These are phyloP conservation scores for Metarhizium anisopliae DNA, from an alignment of 2,329 filamentous ascomycete species.

Conservation along the genomic window DNA sequence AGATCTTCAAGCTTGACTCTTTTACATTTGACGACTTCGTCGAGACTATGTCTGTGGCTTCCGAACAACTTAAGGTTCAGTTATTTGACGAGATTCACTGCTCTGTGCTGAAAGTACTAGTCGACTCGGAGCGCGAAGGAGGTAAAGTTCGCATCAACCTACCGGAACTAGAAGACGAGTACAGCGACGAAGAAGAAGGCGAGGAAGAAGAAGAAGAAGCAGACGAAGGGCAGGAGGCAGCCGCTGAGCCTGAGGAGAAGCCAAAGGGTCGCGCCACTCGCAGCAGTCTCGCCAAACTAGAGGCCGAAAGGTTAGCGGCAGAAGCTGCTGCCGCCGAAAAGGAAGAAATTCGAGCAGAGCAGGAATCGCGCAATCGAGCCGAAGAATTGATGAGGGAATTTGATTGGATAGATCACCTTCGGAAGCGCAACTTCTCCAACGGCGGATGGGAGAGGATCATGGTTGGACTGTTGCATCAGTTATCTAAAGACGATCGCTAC, in stretches of 20 bases:
- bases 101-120: constrained; percentile 77
- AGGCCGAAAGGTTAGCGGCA: constrained; percentile 59
- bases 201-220: constrained; percentile 45
- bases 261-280: constrained; percentile 65
- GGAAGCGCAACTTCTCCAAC: constrained; percentile 73
- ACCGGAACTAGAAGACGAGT: constrained; percentile 64
- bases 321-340: constrained; percentile 48
- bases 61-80: constrained; percentile 66
- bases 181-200: constrained; percentile 56
- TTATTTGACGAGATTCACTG: constrained; percentile 88
- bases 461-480: constrained; percentile 74
- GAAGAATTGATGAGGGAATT: constrained; percentile 66
- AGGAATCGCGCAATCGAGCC: constrained; percentile 55
- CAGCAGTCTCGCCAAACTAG: constrained; percentile 75
- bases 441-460: constrained; percentile 91
- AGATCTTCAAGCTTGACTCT: constrained; percentile 87
- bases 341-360: constrained; percentile 34
- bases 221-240: constrained; percentile 42
- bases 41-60: constrained; percentile 73
- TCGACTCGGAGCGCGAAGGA: constrained; percentile 63
- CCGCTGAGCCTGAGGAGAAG: constrained; percentile 63
- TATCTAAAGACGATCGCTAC: constrained; percentile 66
- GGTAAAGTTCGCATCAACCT: constrained; percentile 73
- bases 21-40: constrained; percentile 97
- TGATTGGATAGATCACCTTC: constrained; percentile 78